These are phyloP conservation scores for Ustilago shanxiensis DNA, from an alignment of 1,284 basidiomycete species.

Conservation along the genomic window DNA sequence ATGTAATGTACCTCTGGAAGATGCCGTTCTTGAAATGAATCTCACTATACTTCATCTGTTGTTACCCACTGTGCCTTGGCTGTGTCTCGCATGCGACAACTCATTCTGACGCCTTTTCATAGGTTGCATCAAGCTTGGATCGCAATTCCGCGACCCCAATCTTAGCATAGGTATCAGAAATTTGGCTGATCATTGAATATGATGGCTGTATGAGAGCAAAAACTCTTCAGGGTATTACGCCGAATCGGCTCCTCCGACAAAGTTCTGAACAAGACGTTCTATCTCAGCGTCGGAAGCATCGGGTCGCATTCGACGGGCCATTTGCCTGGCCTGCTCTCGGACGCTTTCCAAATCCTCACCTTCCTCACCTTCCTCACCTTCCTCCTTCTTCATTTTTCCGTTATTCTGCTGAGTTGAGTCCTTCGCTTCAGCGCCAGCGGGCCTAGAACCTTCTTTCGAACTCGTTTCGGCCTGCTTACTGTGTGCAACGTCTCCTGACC, in stretches of 20 bases:
- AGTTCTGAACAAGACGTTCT: constrained; percentile 48
- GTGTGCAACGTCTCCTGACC: background rate
- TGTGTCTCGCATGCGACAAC: background rate
- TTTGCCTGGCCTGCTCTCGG: constrained; percentile 34
- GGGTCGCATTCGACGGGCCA: constrained; percentile 54
- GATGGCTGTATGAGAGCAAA: too few species aligned
- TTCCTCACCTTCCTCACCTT: constrained; percentile 12
- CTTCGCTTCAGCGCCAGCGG: background rate
- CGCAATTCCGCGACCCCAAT: background rate
- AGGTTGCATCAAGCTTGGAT: too few species aligned
- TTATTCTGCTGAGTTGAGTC: background rate
- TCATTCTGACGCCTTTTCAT: background rate
- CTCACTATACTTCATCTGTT: background rate
- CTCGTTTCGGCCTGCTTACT: background rate
- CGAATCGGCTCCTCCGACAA: constrained; percentile 26
- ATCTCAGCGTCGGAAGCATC: constrained; percentile 55
- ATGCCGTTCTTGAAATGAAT: background rate
- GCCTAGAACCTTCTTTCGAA: background rate
- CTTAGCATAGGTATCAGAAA: background rate
- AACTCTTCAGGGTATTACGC: background rate
- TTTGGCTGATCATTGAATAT: background rate
- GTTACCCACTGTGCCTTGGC: background rate
- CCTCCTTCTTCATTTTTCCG: constrained; percentile 27
- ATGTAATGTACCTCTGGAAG: background rate
- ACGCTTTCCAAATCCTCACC: constrained; percentile 30